phyloP scores from a whole-genome alignment of 2,329 filamentous ascomycete genomes.

The Madurella mycetomatis region DNA sequence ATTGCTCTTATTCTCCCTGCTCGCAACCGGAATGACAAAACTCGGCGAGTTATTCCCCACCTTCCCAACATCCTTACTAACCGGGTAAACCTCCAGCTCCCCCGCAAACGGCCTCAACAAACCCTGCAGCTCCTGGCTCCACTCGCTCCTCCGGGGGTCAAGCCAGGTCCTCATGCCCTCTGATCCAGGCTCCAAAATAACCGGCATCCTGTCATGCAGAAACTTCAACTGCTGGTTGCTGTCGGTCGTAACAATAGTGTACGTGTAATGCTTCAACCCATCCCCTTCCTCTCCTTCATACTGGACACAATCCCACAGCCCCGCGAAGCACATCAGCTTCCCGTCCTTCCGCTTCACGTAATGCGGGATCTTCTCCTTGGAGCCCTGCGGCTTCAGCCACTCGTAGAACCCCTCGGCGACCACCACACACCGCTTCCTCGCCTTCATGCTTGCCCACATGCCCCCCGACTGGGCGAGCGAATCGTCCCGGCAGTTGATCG shows the following conservation, averaged over 20 bases:
- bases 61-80: slow-evolving; percentile 86
- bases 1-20: slow-evolving; percentile 83
- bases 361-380: slow-evolving; percentile 77
- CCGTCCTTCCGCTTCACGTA: slow-evolving; percentile 79
- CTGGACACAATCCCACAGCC: slow-evolving; percentile 82
- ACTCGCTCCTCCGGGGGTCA: slow-evolving; percentile 65
- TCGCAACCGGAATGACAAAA: slow-evolving; percentile 79
- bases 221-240: slow-evolving; percentile 80
- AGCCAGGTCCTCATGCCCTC: slow-evolving; percentile 70
- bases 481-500: slow-evolving; percentile 93
- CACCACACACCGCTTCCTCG: slow-evolving; percentile 80
- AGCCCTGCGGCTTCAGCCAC: slow-evolving; percentile 67
- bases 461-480: slow-evolving; percentile 70
- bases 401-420: slow-evolving; percentile 93
- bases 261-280: slow-evolving; percentile 73
- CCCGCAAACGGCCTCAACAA: slow-evolving; percentile 75
- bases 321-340: slow-evolving; percentile 81
- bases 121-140: slow-evolving; percentile 73
- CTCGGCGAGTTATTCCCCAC: slow-evolving; percentile 84
- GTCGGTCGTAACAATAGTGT: slow-evolving; percentile 88
- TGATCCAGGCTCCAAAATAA: slow-evolving; percentile 75
- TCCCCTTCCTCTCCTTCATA: slow-evolving; percentile 39
- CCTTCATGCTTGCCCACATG: slow-evolving; percentile 92
- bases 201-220: slow-evolving; percentile 93
- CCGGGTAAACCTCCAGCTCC: slow-evolving; percentile 78